These are phyloP conservation scores for Coemansia pectinata DNA, from an alignment of 192 early-diverging fungal species.

Conservation along the genomic window DNA sequence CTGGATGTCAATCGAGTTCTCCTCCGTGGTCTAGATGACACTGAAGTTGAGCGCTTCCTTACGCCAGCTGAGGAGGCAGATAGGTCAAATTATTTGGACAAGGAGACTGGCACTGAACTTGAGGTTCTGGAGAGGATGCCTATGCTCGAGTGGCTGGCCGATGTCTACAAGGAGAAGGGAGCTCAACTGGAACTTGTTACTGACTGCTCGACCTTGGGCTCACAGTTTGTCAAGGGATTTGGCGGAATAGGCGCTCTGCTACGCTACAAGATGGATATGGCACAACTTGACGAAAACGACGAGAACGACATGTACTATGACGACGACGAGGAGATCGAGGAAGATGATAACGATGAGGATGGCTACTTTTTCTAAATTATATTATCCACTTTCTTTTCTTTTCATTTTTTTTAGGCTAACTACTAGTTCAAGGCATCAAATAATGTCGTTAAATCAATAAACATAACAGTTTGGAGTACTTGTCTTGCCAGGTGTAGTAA, in stretches of 20 bases:
- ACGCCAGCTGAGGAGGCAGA: slow-evolving; percentile 83
- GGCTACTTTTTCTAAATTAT: slow-evolving; percentile 8
- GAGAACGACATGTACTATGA: slow-evolving; percentile 65
- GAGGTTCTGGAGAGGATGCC: slow-evolving; percentile 76
- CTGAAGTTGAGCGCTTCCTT: slow-evolving; percentile 67
- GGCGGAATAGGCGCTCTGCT: slow-evolving; percentile 93
- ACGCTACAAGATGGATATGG: slow-evolving; percentile 87
- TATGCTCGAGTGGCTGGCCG: slow-evolving; percentile 93
- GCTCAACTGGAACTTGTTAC: slow-evolving; percentile 90
- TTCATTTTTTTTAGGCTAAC: not conserved
- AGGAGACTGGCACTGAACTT: slow-evolving; percentile 66
- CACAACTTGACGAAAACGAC: slow-evolving; percentile 65
- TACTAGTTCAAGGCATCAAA: not conserved
- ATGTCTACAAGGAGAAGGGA: slow-evolving; percentile 94
- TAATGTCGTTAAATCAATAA: not conserved
- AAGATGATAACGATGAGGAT: slow-evolving; percentile 17
- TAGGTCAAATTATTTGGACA: slow-evolving; percentile 65
- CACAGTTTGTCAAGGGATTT: slow-evolving; percentile 95
- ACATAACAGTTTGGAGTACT: not conserved
- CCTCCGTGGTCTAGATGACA: slow-evolving; percentile 70
- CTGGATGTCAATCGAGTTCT: slow-evolving; percentile 75
- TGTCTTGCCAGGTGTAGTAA: not conserved
- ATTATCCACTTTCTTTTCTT: not conserved
- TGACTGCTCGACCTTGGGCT: slow-evolving; percentile 90
- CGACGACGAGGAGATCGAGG: slow-evolving; percentile 21